phyloP scores from a whole-genome alignment of 75 land plant genomes.

The Sequoia sempervirens region DNA sequence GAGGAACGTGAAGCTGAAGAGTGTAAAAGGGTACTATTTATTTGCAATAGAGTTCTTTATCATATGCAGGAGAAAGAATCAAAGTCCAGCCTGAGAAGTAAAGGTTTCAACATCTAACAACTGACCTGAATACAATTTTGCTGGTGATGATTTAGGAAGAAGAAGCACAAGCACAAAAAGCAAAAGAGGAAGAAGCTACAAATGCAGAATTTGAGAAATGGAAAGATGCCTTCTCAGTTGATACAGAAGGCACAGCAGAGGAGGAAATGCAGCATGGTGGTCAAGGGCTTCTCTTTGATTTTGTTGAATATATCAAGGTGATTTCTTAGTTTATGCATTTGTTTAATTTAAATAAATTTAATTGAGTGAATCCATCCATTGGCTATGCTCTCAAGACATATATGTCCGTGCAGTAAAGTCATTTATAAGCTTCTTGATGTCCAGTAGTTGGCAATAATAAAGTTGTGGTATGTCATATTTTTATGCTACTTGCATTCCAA shows the following conservation, averaged over 20 bases:
- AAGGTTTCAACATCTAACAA: neutral
- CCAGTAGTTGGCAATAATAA: neutral
- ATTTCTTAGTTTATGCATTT: neutral
- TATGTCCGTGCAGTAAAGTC: neutral
- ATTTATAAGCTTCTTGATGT: neutral
- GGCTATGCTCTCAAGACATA: neutral
- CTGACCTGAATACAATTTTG: neutral
- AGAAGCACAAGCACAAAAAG: slow-evolving; percentile 63
- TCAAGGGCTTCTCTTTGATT: slow-evolving; percentile 73
- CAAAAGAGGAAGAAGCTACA: slow-evolving; percentile 92
- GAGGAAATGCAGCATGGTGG: slow-evolving; percentile 72
- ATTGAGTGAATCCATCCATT: neutral
- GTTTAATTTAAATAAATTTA: neutral
- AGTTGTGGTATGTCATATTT: neutral
- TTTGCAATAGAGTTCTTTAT: neutral
- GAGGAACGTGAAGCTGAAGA: slow-evolving; percentile 95
- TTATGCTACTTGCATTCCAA: neutral
- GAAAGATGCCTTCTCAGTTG: slow-evolving; percentile 92
- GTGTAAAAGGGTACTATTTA: slow-evolving; percentile 43
- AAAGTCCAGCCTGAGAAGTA: neutral
- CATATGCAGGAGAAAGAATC: neutral
- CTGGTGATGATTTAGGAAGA: slow-evolving; percentile 64
- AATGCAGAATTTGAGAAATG: slow-evolving; percentile 91
- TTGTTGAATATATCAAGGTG: slow-evolving; percentile 98
- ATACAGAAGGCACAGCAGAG: slow-evolving; percentile 89